Conservation (phyloP, 2,329 filamentous ascomycete species). For the Aspergillus transmontanensis region DNA sequence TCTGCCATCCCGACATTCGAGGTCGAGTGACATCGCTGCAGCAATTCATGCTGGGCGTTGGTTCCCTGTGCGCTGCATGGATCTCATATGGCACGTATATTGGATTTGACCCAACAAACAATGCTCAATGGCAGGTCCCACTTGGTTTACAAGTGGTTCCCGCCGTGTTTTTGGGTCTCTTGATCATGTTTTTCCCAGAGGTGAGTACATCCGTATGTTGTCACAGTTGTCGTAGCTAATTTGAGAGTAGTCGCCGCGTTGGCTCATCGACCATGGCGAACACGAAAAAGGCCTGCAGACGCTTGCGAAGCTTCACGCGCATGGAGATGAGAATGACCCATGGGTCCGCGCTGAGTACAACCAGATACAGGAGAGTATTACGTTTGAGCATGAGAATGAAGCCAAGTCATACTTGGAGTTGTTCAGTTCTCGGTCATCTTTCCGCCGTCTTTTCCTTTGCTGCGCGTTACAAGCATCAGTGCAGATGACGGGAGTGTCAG, state of each 20-base stretch:
- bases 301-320: slow-evolving; percentile 69
- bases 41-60: slow-evolving; percentile 81
- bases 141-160: slow-evolving; percentile 73
- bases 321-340: slow-evolving; percentile 65
- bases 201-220: slow-evolving; percentile 17
- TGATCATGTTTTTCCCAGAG: slow-evolving; percentile 76
- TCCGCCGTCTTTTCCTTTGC: slow-evolving; percentile 72
- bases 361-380: slow-evolving; percentile 69
- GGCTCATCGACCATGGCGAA: slow-evolving; percentile 74
- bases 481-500: slow-evolving; percentile 76
- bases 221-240: slow-evolving; percentile 7
- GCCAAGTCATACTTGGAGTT: slow-evolving; percentile 72
- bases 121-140: slow-evolving; percentile 63
- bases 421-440: slow-evolving; percentile 65
- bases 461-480: slow-evolving; percentile 69
- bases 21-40: slow-evolving; percentile 74
- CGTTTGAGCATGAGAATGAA: slow-evolving; percentile 66
- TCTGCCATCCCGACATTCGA: slow-evolving; percentile 76
- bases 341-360: slow-evolving; percentile 74
- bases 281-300: slow-evolving; percentile 66
- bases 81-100: slow-evolving; percentile 67
- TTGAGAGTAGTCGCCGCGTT: slow-evolving; percentile 58
- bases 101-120: slow-evolving; percentile 49
- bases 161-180: slow-evolving; percentile 62
- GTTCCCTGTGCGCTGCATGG: slow-evolving; percentile 72